Conservation (phyloP, 208 protist species). For the Crithidia sp. region DNA sequence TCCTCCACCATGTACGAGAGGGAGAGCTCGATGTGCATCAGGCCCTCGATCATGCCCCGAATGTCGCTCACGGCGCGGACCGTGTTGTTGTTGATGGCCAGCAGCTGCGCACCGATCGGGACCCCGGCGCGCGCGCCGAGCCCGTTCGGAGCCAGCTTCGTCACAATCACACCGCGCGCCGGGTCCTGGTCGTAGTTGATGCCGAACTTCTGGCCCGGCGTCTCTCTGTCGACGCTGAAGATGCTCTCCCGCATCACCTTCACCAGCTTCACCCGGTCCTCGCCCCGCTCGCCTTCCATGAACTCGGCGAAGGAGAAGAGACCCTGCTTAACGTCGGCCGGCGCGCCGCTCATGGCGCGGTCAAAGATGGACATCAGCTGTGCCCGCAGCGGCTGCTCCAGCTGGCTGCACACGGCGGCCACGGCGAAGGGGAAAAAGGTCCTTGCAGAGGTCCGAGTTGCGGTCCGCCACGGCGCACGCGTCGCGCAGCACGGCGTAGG, state of each 20-base stretch:
- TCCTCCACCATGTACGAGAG: slow-evolving; percentile 68
- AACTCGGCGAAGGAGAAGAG: slow-evolving; percentile 89
- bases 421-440: slow-evolving; percentile 90
- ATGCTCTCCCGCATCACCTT: slow-evolving; percentile 48
- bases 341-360: slow-evolving; percentile 61
- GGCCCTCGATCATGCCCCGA: slow-evolving; percentile 73
- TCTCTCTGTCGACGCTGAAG: slow-evolving; percentile 66
- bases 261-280: slow-evolving; percentile 51
- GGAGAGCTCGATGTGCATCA: slow-evolving; percentile 68
- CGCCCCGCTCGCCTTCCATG: slow-evolving; percentile 80
- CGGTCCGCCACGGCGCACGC: slow-evolving; percentile 53
- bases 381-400: slow-evolving; percentile 40
- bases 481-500: slow-evolving; percentile 76
- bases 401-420: slow-evolving; percentile 62
- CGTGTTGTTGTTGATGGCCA: slow-evolving; percentile 72
- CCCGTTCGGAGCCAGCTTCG: slow-evolving; percentile 80
- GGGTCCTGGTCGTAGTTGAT: slow-evolving; percentile 91
- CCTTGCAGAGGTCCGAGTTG: slow-evolving; percentile 77
- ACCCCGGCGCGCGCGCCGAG: slow-evolving; percentile 74
- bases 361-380: slow-evolving; percentile 81
- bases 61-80: slow-evolving; percentile 80
- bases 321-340: slow-evolving; percentile 79
- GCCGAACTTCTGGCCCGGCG: slow-evolving; percentile 75
- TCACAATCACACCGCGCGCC: slow-evolving; percentile 71
- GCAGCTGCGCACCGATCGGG: slow-evolving; percentile 69